Evolutionary conservation across 331 rosid species (phyloP), one percentile per base, ranked within the genome.

Genomic region (Rhamnella rubrinervis): DNA sequence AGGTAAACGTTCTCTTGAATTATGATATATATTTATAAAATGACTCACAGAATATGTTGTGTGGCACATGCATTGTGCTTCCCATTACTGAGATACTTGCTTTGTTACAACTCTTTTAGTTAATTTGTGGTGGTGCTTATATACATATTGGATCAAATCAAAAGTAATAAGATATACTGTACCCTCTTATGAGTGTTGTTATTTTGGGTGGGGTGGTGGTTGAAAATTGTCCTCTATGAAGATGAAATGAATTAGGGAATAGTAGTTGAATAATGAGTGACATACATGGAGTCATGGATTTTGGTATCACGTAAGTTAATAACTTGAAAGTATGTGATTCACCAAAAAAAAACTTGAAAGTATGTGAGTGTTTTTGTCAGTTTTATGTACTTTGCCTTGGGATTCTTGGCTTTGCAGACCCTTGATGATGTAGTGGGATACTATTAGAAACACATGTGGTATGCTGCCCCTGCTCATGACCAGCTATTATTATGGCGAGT

Each of bases 401-500:
- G 65, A 35, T 71, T 41, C 7, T 63, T 89, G 80, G 65, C 57
- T 76, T 57, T 71, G 70, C 86, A 90, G 97, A 90, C 89, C 67
- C 89, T 93, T 66, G 87, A 76, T 70, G 98, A 90, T 28, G 76
- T 84, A 25, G 66, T 90, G 69, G 81, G 72, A 77, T 80, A 64
- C 75, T 90, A 80, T 73, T 23, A 77, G 7, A 60, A 82, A 87
- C 44, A 80, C 85, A 23, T 89, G 80, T 55, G 76, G 68, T 65
- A 81, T 70, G 87, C 78, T 88, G 59, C 77, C 87, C 82, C 72
- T 66, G 82, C 95, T 53, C 82, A 88, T 39, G 82, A 86, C 61
- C 79, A 85, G 66, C 89, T 93, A 72, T 65, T 88, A 55, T 62
- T 93, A 72, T 85, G 97, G 97, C 84, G 49, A 51, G 55, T 9